Base-by-base conservation (phyloP, 108 stramenopile species). In the Craspedostauros australis region DNA sequence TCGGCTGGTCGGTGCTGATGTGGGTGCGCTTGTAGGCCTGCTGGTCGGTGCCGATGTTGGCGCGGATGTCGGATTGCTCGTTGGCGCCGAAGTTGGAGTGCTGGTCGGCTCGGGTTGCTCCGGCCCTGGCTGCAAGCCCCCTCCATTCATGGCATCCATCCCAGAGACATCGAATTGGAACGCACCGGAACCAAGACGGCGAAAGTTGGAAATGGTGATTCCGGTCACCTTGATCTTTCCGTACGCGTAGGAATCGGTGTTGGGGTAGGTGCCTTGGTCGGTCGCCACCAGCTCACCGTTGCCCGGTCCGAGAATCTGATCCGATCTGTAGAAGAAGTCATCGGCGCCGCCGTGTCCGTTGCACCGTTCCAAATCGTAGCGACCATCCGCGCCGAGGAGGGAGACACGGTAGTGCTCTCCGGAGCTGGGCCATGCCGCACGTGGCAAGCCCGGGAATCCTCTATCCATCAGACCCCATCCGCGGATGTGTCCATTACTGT, bases 291-390 rank as follows among this genome's bases (percentile, higher is more conserved):
- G 20, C 18, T 42, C 39, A n/a, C 54, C 67, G 39, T 64, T 51
- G 37, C 67, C 62, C 9, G 69, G 55, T 16, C 49, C 50, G 22
- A 74, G 23, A 1, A 1, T 57, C 19, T 33, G 45, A 0, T 50
- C 55, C 18, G 37, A 3, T 8, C 22, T 54, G 38, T 33, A 72
- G 27, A 80, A 67, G 1, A 58, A n/a, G 39, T 73, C 72, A 24
- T 4, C 53, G 49, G 79, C 82, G 3, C 32, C 23, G 16, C 15
- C 30, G 62, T 77, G 69, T 36, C 82, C 82, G 1, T 33, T 19
- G 0, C 73, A 73, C 30, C 48, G 60, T 62, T 84, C 82, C 1
- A 84, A 49, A 49, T 84, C 62, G 54, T 75, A 84, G 29, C 41
- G 37, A 43, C 76, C 72, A 33, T 84, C 82, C 19, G 75, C 72